Percentiles rank a stretch among this genome's conserved stretches.
phyloP scores from a whole-genome alignment of 331 rosid species.

The Spiraea crenata region DNA sequence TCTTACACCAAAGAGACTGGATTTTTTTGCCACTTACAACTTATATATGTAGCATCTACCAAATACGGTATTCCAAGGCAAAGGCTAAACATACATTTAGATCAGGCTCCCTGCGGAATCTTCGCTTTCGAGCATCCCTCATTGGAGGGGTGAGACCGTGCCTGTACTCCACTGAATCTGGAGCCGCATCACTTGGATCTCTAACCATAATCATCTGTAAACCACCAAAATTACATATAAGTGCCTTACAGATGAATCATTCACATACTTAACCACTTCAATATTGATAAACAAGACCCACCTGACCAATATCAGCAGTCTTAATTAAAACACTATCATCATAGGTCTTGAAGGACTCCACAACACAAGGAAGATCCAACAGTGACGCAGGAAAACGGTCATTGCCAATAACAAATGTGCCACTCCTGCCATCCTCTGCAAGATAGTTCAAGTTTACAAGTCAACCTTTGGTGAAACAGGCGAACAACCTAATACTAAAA shows the following conservation, averaged over 20 bases:
- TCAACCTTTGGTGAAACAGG: neutral
- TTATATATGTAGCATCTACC: neutral
- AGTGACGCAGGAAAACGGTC: slow-evolving; percentile 76
- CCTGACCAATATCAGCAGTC: slow-evolving; percentile 65
- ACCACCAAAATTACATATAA: neutral
- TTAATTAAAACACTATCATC: slow-evolving; percentile 73
- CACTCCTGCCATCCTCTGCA: slow-evolving; percentile 73
- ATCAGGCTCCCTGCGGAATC: slow-evolving; percentile 95
- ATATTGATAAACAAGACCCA: slow-evolving; percentile 2
- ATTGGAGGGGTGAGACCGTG: slow-evolving; percentile 95
- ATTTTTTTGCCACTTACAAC: neutral
- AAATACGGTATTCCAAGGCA: neutral
- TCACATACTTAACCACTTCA: neutral
- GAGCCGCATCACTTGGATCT: slow-evolving; percentile 56
- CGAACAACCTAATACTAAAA: neutral
- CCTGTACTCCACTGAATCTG: slow-evolving; percentile 56
- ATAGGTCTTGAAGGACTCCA: slow-evolving; percentile 82
- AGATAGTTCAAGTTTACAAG: slow-evolving; percentile 44
- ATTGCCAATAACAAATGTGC: slow-evolving; percentile 63
- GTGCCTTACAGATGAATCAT: neutral
- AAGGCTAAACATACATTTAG: slow-evolving; percentile 49
- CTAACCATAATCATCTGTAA: slow-evolving; percentile 75
- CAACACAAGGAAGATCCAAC: slow-evolving; percentile 78
- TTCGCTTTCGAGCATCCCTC: slow-evolving; percentile 97
- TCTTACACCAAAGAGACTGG: neutral